Base-by-base conservation (phyloP, 768 basidiomycete genomes). In the Boletus insuetus region DNA sequence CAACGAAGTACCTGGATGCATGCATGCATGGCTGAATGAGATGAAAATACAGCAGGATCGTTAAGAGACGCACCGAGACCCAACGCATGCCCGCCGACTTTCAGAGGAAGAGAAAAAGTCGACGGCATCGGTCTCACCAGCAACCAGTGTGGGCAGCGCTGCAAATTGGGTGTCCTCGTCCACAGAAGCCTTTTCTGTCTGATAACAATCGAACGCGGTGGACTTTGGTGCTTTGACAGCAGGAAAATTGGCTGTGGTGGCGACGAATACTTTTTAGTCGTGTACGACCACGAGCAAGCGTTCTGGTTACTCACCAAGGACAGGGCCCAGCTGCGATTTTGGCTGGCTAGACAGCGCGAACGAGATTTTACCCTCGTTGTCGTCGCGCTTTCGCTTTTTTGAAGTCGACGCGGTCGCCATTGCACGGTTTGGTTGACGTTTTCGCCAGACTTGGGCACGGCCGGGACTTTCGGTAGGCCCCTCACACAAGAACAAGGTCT, bases 121-220 rank as follows among this genome's bases (percentile, higher is more conserved):
- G 45, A 97, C 82, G 19, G 82, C 77, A 29, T 85, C 78, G n/a
- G 90, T 89, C 74, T 96, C 94, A 6, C 89, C 95, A 0, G 84
- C 90, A 22, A 96, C 76, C 14, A 91, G 64, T 46, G 49, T 62
- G 35, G 41, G 65, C 59, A 58, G 72, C 19, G 65, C 62, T 14
- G 65, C 68, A 46, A 79, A 79, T 1, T 56, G 52, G 14, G 37
- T n/a, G 32, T 66, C 73, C 46, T 56, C 60, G n/a, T 62, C 64
- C 8, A 58, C 64, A 34, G 68, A 53, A 5, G 46, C 49, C 53
- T 50, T 60, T 48, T 54, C 62, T 49, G 80, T 82, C 42, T 65
- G 73, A 68, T 87, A 91, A 62, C 82, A 80, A 58, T 75, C 72
- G 68, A 91, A 92, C 17, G 82, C 61, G 3, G 82, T 90, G 16